Evolutionary conservation across 495 filamentous ascomycete species (phyloP), one percentile per base, ranked within the genome.

Genomic region (Penicillium pulvis): DNA sequence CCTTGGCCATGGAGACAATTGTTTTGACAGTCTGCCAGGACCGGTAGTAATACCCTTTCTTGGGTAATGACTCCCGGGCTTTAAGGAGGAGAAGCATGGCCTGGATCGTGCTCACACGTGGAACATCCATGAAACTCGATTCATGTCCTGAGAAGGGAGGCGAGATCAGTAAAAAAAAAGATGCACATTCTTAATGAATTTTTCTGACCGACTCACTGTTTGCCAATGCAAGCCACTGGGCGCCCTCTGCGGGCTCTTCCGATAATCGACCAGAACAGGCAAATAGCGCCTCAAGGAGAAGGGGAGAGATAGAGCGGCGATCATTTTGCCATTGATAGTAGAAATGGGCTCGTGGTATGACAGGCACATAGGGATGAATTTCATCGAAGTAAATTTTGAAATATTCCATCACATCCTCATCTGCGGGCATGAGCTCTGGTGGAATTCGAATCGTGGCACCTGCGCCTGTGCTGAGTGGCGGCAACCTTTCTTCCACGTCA

Each of bases 11-110:
- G 11, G 91, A 87, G 23, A 97, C 87, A 54, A 93, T 87, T 43
- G 90, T 92, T 53, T 96, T 93, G 47, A 97, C 86, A 7, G 90
- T 95, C 85, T 97, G 97, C 94, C 94, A 98, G 11, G 94, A 98
- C 24, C 94, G 85, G 69, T 93, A 98, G 72, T 94, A 98, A 71
- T 98, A 98, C 2, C 94, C 94, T 64, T 91, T 87, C 69, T 94
- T 94, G 2, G 95, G 95, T 46, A 88, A 84, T 31, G 91, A 87
- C 70, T 98, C 94, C 60, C 93, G 81, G 2, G 94, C 95, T 75
- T 98, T 98, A 17, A 97, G 71, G 41, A 98, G 76, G 33, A 98
- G 85, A 51, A 97, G 77, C 55, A 97, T 75, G 2, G 91, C 95
- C 74, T 98, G 94, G 14, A 98, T 88, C 5, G 94, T 98, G 69